Evolutionary conservation across 2,329 filamentous ascomycete species (phyloP), one percentile per base, ranked within the genome.

Genomic region (Tolypocladium ovalisporum): DNA sequence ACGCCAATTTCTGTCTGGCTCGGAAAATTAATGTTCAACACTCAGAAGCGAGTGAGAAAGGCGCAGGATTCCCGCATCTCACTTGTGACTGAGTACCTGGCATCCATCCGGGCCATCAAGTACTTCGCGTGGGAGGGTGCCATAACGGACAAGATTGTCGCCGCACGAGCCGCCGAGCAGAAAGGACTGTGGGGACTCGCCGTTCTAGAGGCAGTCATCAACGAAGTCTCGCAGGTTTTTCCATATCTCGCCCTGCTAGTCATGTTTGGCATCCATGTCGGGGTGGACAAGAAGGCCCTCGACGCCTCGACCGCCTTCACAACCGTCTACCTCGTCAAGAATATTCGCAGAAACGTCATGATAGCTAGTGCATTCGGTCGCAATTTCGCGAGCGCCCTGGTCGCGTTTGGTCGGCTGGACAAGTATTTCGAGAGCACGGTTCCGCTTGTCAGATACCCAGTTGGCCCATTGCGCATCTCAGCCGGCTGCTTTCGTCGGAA

Each of bases 81-180:
- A 1, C 74, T 80, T 24, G 76, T 84, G 22, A 79, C 80, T 1
- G 81, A 84, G 62, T 84, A 83, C 61, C 72, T 84, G 32, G 70
- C 75, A 32, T 82, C 81, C 9, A 83, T 84, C 57, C 75, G 78
- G 13, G 79, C 79, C 19, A 77, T 84, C 67, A 84, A 84, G 63
- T 84, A 83, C 62, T 83, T 84, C 65, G 79, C 79, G 2, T 84
- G 81, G 82, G 81, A 84, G 63, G 73, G 75, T 22, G 74, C 78
- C 36, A 76, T 81, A 60, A 74, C 76, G 13, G 70, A 76, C n/a
- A 76, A 74, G 54, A 77, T 84, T 57, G 73, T 79, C 35, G 68
- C 74, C 5, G 74, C 79, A 13, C 77, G 82, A 2, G 65, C 69
- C 17, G 68, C 72, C 2, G 82, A 84, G 63, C 81, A 83, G 60